A percentile compares a stretch with the other conserved stretches of the same genome.
phyloP scores from a whole-genome alignment of 768 basidiomycete species.

The Xerocomellus intermedius region DNA sequence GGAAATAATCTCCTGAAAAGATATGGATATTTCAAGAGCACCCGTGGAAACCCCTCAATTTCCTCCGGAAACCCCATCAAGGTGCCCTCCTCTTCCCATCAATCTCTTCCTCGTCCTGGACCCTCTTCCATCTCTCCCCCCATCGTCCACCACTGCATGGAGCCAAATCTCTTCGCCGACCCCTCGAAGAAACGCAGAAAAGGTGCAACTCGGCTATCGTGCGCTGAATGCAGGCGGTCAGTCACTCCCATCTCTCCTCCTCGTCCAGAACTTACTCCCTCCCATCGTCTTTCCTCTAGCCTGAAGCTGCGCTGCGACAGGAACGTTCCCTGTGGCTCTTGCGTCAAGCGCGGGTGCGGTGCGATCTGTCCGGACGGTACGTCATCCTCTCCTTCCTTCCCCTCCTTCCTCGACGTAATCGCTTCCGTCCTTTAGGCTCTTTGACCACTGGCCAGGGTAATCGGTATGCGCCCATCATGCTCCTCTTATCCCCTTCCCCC shows the following conservation, averaged over 20 bases:
- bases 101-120: slow-evolving; percentile 28
- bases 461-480: slow-evolving; percentile 43
- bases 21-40: slow-evolving; percentile 15
- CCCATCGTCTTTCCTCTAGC: slow-evolving; percentile 6
- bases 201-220: slow-evolving; percentile 74
- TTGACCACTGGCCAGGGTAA: slow-evolving; percentile 82
- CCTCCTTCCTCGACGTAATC: slow-evolving; percentile 19
- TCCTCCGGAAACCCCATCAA: slow-evolving; percentile 18
- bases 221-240: slow-evolving; percentile 77
- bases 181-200: slow-evolving; percentile 59
- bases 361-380: slow-evolving; percentile 79
- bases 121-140: slow-evolving; percentile 1
- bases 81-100: slow-evolving; percentile 23
- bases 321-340: slow-evolving; percentile 73
- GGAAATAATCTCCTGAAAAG: slow-evolving; percentile 13
- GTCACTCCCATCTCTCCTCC: neutral
- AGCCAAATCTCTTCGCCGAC: slow-evolving; percentile 26
- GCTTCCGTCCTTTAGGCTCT: slow-evolving; percentile 48
- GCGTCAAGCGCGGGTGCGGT: slow-evolving; percentile 76
- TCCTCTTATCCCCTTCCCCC: neutral
- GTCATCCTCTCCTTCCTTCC: slow-evolving; percentile 26
- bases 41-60: slow-evolving; percentile 12
- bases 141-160: slow-evolving; percentile 15
- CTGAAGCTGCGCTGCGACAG: slow-evolving; percentile 59
- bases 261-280: neutral